These are phyloP conservation scores for Xerocomus tenax DNA, from an alignment of 1,284 basidiomycete species.

Conservation along the genomic window DNA sequence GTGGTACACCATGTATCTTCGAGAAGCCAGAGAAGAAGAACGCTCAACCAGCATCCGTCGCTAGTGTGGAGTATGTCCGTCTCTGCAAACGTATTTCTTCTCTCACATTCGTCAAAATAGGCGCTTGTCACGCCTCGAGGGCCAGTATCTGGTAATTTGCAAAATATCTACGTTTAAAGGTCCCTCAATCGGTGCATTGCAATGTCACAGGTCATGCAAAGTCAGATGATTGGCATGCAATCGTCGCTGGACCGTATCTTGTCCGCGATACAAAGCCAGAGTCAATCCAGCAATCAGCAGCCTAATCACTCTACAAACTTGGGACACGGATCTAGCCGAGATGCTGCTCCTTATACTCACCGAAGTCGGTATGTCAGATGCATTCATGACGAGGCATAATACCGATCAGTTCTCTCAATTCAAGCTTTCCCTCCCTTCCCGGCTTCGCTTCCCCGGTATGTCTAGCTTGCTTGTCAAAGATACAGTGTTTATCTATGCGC, in stretches of 20 bases:
- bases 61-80: conserved; percentile 57
- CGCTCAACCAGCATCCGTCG: conserved; percentile 47
- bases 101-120: conserved; percentile 35
- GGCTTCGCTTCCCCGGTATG: conserved; percentile 82
- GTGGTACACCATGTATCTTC: conserved; percentile 78
- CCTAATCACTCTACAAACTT: conserved; percentile 21
- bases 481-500: conserved; percentile 2
- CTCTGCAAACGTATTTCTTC: conserved; percentile 6
- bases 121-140: conserved; percentile 72
- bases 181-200: conserved; percentile 40
- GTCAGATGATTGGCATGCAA: conserved; percentile 86
- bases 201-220: conserved; percentile 63
- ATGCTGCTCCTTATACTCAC: conserved; percentile 15
- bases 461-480: conserved; percentile 10
- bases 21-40: conserved; percentile 87
- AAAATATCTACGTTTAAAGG: conserved; percentile 28
- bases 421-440: conserved; percentile 70
- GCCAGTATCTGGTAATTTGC: conserved; percentile 62
- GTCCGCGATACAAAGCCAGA: conserved; percentile 53
- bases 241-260: conserved; percentile 75
- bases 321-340: conserved; percentile 21
- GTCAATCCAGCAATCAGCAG: conserved; percentile 31
- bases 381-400: conserved; percentile 3
- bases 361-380: conserved; percentile 34
- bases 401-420: conserved; percentile 7